These are phyloP conservation scores for Sanghuangporus baumii DNA, from an alignment of 1,284 basidiomycete species.

Conservation along the genomic window DNA sequence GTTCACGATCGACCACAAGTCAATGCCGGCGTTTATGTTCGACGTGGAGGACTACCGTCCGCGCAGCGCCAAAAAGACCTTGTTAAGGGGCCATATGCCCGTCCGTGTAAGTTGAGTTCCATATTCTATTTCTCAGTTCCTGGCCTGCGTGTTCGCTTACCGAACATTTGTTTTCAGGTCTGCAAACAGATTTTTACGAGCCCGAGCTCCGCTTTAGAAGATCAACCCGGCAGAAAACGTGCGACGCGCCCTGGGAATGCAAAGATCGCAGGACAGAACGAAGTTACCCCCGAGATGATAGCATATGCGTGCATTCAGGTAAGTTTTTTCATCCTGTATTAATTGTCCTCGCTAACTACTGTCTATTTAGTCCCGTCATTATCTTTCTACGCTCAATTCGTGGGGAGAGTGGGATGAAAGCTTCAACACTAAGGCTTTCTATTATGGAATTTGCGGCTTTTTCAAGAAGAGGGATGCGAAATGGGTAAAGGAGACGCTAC, in stretches of 20 bases:
- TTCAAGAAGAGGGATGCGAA: not conserved
- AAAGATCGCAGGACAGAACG: not conserved
- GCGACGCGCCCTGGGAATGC: not conserved
- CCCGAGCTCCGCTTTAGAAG: not conserved
- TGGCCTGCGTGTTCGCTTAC: not conserved
- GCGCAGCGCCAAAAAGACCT: not conserved
- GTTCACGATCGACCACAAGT: not conserved
- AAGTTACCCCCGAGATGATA: constrained; percentile 5
- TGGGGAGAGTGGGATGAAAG: not conserved
- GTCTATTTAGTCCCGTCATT: not conserved
- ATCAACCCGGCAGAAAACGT: not conserved
- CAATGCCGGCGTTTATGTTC: not conserved
- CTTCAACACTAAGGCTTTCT: not conserved
- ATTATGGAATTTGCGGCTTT: not conserved
- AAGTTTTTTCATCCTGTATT: not conserved
- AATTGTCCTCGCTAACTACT: not conserved
- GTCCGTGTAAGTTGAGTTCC: not conserved
- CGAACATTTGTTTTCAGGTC: not conserved
- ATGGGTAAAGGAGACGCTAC: not conserved
- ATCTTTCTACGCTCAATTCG: not conserved
- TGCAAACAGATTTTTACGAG: not conserved
- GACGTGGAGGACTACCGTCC: not conserved
- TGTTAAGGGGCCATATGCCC: not conserved
- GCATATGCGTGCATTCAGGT: constrained; percentile 1
- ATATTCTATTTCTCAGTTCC: not conserved